These are phyloP conservation scores for Viola odorata DNA, from an alignment of 345 rosid species.

Conservation along the genomic window DNA sequence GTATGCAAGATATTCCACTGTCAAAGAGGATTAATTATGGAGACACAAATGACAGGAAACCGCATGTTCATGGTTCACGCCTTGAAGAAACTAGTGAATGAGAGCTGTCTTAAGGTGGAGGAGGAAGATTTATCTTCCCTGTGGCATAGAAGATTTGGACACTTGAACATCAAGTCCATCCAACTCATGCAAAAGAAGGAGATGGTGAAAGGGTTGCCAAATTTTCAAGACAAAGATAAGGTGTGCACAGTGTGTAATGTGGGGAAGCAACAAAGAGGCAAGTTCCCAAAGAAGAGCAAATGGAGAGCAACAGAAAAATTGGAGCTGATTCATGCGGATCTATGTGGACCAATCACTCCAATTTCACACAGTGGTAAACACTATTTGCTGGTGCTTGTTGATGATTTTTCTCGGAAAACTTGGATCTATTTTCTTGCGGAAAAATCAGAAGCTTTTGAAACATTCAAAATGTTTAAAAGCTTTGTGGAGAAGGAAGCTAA, in stretches of 20 bases:
- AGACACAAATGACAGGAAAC: neutral
- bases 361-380: neutral
- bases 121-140: neutral
- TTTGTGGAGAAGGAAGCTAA: neutral
- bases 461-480: neutral
- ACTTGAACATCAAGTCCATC: neutral
- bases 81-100: neutral
- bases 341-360: slow-evolving; percentile 5
- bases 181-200: neutral
- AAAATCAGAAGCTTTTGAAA: neutral
- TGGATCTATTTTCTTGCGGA: neutral
- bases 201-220: neutral
- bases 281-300: neutral
- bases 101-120: neutral
- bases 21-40: neutral
- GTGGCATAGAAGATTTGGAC: slow-evolving; percentile 1
- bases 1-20: neutral
- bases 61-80: neutral
- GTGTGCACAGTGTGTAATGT: neutral
- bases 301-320: neutral
- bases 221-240: neutral
- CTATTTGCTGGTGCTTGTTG: neutral
- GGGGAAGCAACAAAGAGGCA: neutral
- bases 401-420: neutral
- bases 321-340: neutral